phyloP scores from a whole-genome alignment of 1,284 basidiomycete species.

The Marasmius sp. region DNA sequence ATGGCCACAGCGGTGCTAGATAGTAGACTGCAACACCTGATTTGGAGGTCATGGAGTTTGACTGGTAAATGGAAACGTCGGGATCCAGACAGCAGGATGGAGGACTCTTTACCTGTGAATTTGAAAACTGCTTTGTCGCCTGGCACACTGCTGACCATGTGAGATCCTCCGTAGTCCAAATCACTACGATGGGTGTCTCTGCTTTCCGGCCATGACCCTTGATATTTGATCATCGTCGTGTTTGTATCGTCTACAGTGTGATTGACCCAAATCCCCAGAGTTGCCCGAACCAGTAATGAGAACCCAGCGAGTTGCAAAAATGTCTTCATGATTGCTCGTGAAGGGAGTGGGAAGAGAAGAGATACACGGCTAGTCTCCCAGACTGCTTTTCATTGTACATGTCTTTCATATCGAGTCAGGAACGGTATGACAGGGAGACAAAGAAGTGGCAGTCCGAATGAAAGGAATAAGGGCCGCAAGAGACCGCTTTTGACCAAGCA shows the following conservation, averaged over 20 bases:
- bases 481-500: too few relatives aligned
- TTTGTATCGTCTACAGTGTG: background rate
- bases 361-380: too few relatives aligned
- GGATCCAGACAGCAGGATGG: background rate
- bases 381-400: too few relatives aligned
- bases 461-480: too few relatives aligned
- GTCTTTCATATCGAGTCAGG: too few relatives aligned
- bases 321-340: background rate
- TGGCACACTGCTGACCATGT: background rate
- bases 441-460: too few relatives aligned
- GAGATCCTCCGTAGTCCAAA: conserved; percentile 6
- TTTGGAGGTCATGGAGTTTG: too few relatives aligned
- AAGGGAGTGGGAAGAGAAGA: too few relatives aligned
- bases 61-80: background rate
- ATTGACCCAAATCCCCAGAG: background rate
- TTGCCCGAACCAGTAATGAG: background rate
- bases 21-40: conserved; percentile 8
- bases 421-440: too few relatives aligned
- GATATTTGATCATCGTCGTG: background rate
- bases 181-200: background rate
- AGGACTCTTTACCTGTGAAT: conserved; percentile 4
- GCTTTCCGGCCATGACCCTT: background rate
- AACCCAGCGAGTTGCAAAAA: background rate
- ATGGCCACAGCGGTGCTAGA: conserved; percentile 7
- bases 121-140: conserved; percentile 8